A percentile compares a stretch with the other conserved stretches of the same genome.
These are phyloP conservation scores for Coleophoma cylindrospora DNA, from an alignment of 2,329 filamentous ascomycete genomes.

Conservation along the genomic window DNA sequence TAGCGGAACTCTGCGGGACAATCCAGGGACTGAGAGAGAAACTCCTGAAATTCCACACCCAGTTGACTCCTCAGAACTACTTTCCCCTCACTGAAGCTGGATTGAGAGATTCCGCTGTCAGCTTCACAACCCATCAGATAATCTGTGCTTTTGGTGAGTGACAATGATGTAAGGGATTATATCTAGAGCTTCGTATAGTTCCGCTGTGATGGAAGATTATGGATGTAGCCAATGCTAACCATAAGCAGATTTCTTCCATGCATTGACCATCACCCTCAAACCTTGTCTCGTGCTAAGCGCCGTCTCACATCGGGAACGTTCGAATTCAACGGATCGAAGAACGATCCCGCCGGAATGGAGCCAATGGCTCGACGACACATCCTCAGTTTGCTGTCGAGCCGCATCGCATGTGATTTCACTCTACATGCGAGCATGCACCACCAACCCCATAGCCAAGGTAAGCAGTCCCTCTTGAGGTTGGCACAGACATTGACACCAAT, in stretches of 20 bases:
- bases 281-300: conserved; percentile 4
- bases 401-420: neutral
- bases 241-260: conserved; percentile 5
- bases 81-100: no score
- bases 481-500: neutral
- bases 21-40: no score
- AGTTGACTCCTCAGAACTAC: no score
- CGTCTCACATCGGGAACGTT: neutral
- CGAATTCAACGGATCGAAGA: neutral
- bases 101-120: no score
- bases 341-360: neutral
- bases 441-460: neutral
- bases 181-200: neutral
- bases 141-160: no score
- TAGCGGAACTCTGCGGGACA: no score
- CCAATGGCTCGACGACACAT: neutral
- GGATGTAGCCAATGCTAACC: neutral
- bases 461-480: neutral
- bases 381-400: neutral
- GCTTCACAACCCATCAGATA: no score
- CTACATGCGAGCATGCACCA: neutral
- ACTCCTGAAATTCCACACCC: no score
- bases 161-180: no score
- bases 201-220: neutral
- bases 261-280: conserved; percentile 4